These are phyloP conservation scores for Yamadazyma scolyti DNA, from an alignment of 805 yeast species.

Conservation along the genomic window DNA sequence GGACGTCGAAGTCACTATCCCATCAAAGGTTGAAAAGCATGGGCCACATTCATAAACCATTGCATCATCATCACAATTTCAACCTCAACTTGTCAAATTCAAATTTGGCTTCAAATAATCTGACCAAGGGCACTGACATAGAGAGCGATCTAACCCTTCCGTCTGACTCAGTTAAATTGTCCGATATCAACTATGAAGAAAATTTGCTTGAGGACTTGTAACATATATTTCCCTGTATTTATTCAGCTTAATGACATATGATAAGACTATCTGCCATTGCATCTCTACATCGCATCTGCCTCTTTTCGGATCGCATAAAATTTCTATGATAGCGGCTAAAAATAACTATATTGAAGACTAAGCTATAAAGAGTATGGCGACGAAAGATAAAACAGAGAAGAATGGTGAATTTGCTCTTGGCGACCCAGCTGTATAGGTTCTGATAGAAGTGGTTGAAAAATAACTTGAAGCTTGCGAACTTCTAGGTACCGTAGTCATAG, in stretches of 20 bases:
- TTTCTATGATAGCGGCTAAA: neutral
- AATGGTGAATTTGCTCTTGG: no score
- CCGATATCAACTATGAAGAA: conserved; percentile 8
- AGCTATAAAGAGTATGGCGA: conserved; percentile 1
- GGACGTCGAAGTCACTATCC: conserved; percentile 12
- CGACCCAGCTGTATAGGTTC: neutral
- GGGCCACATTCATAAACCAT: conserved; percentile 20
- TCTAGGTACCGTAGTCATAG: no score
- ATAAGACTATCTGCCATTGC: no score
- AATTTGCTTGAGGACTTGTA: conserved; percentile 3
- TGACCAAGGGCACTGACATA: conserved; percentile 4
- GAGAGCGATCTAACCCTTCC: conserved; percentile 9
- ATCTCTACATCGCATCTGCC: no score
- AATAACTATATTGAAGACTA: neutral
- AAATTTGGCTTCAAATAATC: conserved; percentile 5
- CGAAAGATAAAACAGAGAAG: no score
- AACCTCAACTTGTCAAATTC: conserved; percentile 1
- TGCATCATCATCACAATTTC: conserved; percentile 1
- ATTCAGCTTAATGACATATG: conserved; percentile 1
- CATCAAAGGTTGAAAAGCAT: conserved; percentile 14
- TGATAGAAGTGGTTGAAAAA: neutral
- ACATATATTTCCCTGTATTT: neutral
- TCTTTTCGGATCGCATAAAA: no score
- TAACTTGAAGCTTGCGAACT: no score
- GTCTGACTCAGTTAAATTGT: conserved; percentile 5